Conservation (phyloP, 2,329 filamentous ascomycete species). For the Ambrosiella cleistominuta region DNA sequence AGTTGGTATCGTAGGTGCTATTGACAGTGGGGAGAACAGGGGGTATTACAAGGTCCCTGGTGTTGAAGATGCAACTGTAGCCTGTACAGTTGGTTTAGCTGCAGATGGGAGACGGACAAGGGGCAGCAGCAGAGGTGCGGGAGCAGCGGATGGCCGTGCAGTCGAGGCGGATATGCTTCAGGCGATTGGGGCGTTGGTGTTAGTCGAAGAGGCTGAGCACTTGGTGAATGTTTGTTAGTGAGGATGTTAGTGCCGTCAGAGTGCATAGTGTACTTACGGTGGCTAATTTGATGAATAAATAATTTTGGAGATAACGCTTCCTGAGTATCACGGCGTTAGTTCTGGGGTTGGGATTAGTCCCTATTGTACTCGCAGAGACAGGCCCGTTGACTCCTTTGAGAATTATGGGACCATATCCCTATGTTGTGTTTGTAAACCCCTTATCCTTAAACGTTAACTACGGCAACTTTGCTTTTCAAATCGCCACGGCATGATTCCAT, state of each 20-base stretch:
- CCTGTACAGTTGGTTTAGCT: slow-evolving; percentile 6
- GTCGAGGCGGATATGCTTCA: slow-evolving; percentile 2
- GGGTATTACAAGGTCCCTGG: not conserved
- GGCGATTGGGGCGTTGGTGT: slow-evolving; percentile 9
- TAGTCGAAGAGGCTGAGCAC: slow-evolving; percentile 9
- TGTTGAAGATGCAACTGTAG: slow-evolving; percentile 11
- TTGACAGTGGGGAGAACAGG: not conserved
- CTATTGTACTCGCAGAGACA: slow-evolving; percentile 7
- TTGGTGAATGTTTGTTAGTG: not conserved
- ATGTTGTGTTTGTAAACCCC: not conserved
- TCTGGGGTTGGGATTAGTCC: not conserved
- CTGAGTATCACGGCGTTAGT: slow-evolving; percentile 9
- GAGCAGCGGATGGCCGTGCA: slow-evolving; percentile 8
- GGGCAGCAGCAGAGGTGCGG: not conserved
- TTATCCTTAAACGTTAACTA: slow-evolving; percentile 8
- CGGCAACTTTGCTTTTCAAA: slow-evolving; percentile 10
- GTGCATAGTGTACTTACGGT: slow-evolving; percentile 6
- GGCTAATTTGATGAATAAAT: slow-evolving; percentile 12
- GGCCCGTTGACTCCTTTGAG: not conserved
- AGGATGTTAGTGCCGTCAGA: not conserved
- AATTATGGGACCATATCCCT: slow-evolving; percentile 1
- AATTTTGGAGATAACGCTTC: not conserved
- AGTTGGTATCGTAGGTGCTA: slow-evolving; percentile 7
- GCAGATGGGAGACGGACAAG: slow-evolving; percentile 1
- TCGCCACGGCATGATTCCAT: slow-evolving; percentile 5